phyloP scores from a whole-genome alignment of 768 basidiomycete species.

The Leccinum subgranulosum region DNA sequence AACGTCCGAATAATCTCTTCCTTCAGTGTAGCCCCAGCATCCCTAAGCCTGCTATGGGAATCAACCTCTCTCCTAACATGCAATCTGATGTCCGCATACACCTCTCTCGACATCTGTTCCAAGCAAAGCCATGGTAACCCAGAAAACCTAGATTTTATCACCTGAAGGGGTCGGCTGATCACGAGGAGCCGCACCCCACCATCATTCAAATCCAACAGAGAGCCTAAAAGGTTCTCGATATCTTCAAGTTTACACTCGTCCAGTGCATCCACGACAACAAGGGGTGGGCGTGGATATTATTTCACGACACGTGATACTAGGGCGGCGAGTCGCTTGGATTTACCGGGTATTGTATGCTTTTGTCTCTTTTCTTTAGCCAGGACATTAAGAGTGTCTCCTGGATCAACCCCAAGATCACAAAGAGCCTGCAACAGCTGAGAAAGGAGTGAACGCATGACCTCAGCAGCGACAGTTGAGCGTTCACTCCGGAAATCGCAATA shows the following conservation, averaged over 20 bases:
- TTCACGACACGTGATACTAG: background rate
- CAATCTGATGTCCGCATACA: conserved; percentile 6
- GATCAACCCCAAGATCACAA: background rate
- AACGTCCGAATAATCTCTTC: background rate
- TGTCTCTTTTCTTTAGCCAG: background rate
- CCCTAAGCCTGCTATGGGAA: conserved; percentile 5
- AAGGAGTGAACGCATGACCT: too few relatives aligned
- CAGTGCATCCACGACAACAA: conserved; percentile 11
- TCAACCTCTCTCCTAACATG: conserved; percentile 7
- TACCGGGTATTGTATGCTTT: background rate
- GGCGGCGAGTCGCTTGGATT: background rate
- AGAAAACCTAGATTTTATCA: conserved; percentile 3
- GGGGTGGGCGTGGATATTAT: background rate
- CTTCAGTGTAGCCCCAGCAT: background rate
- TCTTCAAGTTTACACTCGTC: conserved; percentile 21
- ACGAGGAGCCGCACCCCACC: conserved; percentile 4
- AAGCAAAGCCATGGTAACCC: conserved; percentile 1
- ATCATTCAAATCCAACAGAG: background rate
- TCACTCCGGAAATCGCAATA: too few relatives aligned
- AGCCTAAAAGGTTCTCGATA: background rate
- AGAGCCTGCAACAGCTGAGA: background rate
- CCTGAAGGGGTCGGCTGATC: background rate
- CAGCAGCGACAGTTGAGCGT: too few relatives aligned
- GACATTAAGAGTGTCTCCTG: background rate
- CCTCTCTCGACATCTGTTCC: background rate